Conservation (phyloP, 164 flowering plant species). For the Kingdonia uniflora region DNA sequence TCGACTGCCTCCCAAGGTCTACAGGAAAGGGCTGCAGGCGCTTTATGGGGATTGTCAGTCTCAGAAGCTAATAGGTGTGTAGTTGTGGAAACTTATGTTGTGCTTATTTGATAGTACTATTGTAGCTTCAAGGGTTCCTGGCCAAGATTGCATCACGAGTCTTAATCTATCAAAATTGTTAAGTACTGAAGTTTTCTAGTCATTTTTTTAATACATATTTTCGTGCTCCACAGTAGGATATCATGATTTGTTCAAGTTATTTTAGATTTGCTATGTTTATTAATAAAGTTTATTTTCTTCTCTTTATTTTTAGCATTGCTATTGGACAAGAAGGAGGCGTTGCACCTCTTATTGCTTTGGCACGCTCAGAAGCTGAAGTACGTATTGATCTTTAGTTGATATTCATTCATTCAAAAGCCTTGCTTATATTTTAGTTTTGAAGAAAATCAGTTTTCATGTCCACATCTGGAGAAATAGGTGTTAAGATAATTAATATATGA, state of each 20-base stretch:
- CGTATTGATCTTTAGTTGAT: conserved; percentile 11
- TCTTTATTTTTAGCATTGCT: conserved; percentile 53
- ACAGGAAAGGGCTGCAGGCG: conserved; percentile 99
- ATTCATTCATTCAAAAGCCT: not conserved
- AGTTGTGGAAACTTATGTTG: no score
- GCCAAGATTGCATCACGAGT: no score
- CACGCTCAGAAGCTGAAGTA: conserved; percentile 87
- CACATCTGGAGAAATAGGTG: no score
- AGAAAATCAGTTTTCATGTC: no score
- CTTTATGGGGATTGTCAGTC: conserved; percentile 97
- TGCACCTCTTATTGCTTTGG: conserved; percentile 83
- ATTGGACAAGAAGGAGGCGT: conserved; percentile 98
- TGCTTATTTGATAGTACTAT: no score
- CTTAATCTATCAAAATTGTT: no score
- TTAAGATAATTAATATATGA: no score
- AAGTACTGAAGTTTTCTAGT: not conserved
- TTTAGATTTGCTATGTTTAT: not conserved
- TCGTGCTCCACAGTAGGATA: no score
- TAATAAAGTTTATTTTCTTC: conserved; percentile 5
- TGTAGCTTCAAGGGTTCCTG: no score
- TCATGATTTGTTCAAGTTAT: no score
- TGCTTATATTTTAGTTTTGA: no score
- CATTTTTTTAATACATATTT: no score
- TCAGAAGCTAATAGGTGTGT: conserved; percentile 90
- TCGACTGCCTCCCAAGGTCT: conserved; percentile 86